A percentile compares a stretch with the other conserved stretches of the same genome.
Evolutionary conservation across 2,329 filamentous ascomycete genomes (phyloP).

Genomic region (Epicoccum sorghinum): DNA sequence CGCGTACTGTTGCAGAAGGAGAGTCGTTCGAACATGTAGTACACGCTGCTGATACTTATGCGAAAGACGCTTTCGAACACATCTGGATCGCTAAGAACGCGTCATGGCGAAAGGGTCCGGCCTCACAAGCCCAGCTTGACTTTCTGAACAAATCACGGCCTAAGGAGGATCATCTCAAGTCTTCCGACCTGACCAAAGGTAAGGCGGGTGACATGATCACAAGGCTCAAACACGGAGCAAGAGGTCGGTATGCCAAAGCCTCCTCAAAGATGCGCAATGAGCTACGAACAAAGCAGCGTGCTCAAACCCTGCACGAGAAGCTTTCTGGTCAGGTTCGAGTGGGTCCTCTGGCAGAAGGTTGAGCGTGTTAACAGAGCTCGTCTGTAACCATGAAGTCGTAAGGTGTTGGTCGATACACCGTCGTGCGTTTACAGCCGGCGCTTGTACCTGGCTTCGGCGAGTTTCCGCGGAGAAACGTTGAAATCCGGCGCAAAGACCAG

Average conservation of each 20-base stretch:
- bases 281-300: conserved; percentile 52
- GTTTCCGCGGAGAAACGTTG: conserved; percentile 26
- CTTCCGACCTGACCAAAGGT: conserved; percentile 73
- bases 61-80: conserved; percentile 68
- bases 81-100: conserved; percentile 70
- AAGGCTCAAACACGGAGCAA: conserved; percentile 83
- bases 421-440: neutral
- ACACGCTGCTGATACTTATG: conserved; percentile 84
- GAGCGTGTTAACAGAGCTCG: neutral
- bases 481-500: neutral
- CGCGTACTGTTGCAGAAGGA: conserved; percentile 70
- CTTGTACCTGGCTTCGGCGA: conserved; percentile 1
- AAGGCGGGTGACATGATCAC: conserved; percentile 90
- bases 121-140: conserved; percentile 66
- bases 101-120: conserved; percentile 71
- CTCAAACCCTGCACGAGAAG: conserved; percentile 51
- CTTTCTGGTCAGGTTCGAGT: conserved; percentile 55
- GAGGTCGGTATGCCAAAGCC: conserved; percentile 58
- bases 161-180: conserved; percentile 60
- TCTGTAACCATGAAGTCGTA: neutral
- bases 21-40: conserved; percentile 75
- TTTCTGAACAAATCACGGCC: conserved; percentile 71
- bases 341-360: conserved; percentile 48
- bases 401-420: neutral
- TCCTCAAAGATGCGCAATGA: conserved; percentile 38